These are phyloP conservation scores for Pyrenophora seminiperda DNA, from an alignment of 2,329 filamentous ascomycete species.

Conservation along the genomic window DNA sequence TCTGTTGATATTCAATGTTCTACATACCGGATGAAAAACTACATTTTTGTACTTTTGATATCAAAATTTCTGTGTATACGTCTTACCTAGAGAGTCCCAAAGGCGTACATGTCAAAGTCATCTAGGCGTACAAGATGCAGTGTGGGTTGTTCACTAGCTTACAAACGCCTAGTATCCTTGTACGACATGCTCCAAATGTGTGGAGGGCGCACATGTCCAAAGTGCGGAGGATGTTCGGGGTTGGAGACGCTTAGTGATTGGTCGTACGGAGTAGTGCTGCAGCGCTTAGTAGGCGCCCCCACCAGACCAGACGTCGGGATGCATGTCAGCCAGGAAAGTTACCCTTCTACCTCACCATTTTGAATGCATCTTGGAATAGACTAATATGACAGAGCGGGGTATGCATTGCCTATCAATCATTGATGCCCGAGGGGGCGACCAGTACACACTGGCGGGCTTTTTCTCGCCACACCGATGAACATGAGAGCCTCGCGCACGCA, in stretches of 20 bases:
- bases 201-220: constrained; percentile 5
- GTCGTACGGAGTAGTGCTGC: neutral
- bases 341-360: neutral
- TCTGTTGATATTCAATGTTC: no score
- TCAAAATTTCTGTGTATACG: neutral
- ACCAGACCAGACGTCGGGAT: constrained; percentile 1
- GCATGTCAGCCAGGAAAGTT: constrained; percentile 5
- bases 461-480: neutral
- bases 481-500: neutral
- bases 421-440: neutral
- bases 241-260: constrained; percentile 13
- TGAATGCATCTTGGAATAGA: neutral
- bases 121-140: neutral
- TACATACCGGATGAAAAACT: neutral
- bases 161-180: neutral
- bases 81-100: constrained; percentile 1
- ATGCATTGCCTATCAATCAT: neutral
- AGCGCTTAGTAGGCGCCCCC: constrained; percentile 24
- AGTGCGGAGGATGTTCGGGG: neutral
- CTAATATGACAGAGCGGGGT: constrained; percentile 1
- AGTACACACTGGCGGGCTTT: neutral
- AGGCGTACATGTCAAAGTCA: constrained; percentile 15
- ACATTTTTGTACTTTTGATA: neutral
- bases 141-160: constrained; percentile 1
- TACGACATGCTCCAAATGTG: neutral